Evolutionary conservation across 345 rosid genomes (phyloP).

Genomic region (Erucastrum elatum): DNA sequence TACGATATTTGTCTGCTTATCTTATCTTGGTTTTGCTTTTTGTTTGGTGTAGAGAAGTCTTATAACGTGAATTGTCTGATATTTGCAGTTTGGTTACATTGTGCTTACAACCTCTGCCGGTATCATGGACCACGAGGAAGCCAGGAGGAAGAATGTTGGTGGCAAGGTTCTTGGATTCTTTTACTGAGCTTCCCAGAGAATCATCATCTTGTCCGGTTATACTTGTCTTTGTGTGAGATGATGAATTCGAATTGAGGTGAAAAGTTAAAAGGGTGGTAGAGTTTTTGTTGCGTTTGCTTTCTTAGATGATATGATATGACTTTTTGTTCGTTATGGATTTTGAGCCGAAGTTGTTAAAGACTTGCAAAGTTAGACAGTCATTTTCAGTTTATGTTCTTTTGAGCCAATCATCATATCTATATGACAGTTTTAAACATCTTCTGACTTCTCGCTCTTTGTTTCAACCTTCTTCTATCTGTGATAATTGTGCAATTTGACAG

Average conservation of each 20-base stretch:
- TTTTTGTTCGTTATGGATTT: constrained; percentile 27
- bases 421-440: too few species aligned
- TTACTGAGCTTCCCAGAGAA: constrained; percentile 41
- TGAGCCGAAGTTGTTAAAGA: constrained; percentile 8
- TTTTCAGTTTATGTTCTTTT: constrained; percentile 16
- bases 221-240: constrained; percentile 28
- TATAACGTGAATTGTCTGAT: neutral
- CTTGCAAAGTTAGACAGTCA: constrained; percentile 19
- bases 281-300: constrained; percentile 26
- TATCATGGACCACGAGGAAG: constrained; percentile 89
- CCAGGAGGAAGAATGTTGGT: constrained; percentile 85
- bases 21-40: neutral
- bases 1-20: neutral
- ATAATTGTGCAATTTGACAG: too few species aligned
- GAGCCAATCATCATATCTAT: neutral
- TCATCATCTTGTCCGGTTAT: constrained; percentile 16
- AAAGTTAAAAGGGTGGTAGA: constrained; percentile 20
- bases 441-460: too few species aligned
- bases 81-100: constrained; percentile 64
- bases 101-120: constrained; percentile 83
- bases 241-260: constrained; percentile 28
- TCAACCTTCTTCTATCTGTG: neutral
- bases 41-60: neutral
- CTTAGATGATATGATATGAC: constrained; percentile 11
- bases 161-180: constrained; percentile 85